Conservation (phyloP, 1,139 yeast genomes). For the Kluyveromyces sp. region DNA sequence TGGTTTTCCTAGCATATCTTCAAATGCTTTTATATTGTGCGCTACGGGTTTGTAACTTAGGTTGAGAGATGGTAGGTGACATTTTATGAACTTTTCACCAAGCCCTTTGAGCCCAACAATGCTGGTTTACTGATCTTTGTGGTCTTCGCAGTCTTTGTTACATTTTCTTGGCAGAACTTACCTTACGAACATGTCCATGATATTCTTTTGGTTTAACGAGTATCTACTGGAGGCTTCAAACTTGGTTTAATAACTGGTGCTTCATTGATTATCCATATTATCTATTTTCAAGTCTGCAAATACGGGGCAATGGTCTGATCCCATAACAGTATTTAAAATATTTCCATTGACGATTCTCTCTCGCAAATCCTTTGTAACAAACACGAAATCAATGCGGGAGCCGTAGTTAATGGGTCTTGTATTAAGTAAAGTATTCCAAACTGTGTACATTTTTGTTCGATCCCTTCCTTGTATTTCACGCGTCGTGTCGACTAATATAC, state of each 20-base stretch:
- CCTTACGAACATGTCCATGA: slow-evolving; percentile 40
- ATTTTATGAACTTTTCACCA: not conserved
- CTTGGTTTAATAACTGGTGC: slow-evolving; percentile 16
- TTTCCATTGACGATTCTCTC: slow-evolving; percentile 41
- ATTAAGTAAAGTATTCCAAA: slow-evolving; percentile 80
- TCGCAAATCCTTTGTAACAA: slow-evolving; percentile 38
- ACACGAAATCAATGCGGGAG: slow-evolving; percentile 74
- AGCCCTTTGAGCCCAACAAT: not conserved
- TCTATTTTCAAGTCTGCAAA: slow-evolving; percentile 45
- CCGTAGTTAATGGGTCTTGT: slow-evolving; percentile 83
- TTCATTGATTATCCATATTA: not conserved
- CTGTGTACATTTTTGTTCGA: slow-evolving; percentile 67
- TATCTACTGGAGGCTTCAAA: slow-evolving; percentile 54
- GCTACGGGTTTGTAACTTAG: not conserved
- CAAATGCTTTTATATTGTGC: slow-evolving; percentile 4
- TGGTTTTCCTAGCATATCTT: slow-evolving; percentile 30
- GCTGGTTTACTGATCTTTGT: not conserved
- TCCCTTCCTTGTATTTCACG: slow-evolving; percentile 48
- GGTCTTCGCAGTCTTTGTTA: not conserved
- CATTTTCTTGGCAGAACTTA: not conserved
- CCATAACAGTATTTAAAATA: slow-evolving; percentile 62
- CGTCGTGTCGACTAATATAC: slow-evolving; percentile 55
- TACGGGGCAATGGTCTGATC: slow-evolving; percentile 94
- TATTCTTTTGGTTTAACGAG: slow-evolving; percentile 45
- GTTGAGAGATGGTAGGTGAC: not conserved